Percentiles rank a stretch among this genome's conserved stretches.
Conservation (phyloP, 2,329 filamentous ascomycete genomes). For the Cladophialophora exuberans region DNA sequence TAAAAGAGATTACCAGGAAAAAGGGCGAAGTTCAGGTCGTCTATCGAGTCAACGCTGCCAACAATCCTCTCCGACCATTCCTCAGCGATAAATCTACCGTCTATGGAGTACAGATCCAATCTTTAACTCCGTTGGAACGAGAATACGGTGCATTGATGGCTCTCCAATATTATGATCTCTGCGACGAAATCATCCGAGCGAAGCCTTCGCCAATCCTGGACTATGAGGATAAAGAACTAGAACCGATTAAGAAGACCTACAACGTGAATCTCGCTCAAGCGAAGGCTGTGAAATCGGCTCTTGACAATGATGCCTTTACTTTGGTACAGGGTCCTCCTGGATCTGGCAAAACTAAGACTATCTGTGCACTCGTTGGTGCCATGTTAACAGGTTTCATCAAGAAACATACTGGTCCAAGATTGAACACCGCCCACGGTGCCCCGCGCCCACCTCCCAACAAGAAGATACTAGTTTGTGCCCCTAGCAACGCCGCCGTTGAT, state of each 20-base stretch:
- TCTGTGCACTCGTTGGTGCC: slow-evolving; percentile 91
- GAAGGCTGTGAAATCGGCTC: slow-evolving; percentile 85
- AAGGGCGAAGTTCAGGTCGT: slow-evolving; percentile 81
- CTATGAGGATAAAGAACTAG: slow-evolving; percentile 74
- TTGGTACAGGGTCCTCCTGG: slow-evolving; percentile 94
- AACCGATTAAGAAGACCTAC: slow-evolving; percentile 73
- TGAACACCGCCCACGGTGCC: slow-evolving; percentile 35
- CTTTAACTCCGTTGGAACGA: slow-evolving; percentile 90
- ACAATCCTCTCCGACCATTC: slow-evolving; percentile 63
- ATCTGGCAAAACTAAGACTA: slow-evolving; percentile 98
- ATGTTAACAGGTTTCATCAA: slow-evolving; percentile 67
- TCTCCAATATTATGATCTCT: slow-evolving; percentile 92
- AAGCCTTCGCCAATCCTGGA: slow-evolving; percentile 86
- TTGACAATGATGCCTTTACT: slow-evolving; percentile 96
- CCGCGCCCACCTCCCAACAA: slow-evolving; percentile 57
- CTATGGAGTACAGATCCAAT: slow-evolving; percentile 80
- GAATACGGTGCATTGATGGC: slow-evolving; percentile 92
- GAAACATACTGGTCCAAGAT: slow-evolving; percentile 47
- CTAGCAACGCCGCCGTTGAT: slow-evolving; percentile 96
- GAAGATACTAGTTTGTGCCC: slow-evolving; percentile 95
- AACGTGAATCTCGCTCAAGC: slow-evolving; percentile 86
- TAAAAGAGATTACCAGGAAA: slow-evolving; percentile 79
- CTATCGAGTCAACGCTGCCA: slow-evolving; percentile 73
- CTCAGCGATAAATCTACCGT: slow-evolving; percentile 72
- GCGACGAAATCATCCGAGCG: slow-evolving; percentile 85